Conservation (phyloP, 371 early-diverging fungal genomes). For the Caulochytrium protostelioides region DNA sequence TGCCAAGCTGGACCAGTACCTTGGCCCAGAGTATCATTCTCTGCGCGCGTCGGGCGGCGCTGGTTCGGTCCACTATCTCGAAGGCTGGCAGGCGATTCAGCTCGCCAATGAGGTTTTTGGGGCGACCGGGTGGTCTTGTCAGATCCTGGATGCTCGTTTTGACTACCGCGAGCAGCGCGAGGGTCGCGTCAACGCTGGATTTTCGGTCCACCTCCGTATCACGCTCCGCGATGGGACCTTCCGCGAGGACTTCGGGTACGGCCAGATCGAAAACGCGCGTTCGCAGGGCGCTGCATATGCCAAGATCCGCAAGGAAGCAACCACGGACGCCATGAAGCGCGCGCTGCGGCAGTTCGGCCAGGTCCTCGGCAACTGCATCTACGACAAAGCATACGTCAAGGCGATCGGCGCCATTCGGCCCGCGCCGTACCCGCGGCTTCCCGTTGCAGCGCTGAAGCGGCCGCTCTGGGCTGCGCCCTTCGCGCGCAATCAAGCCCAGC, state of each 20-base stretch:
- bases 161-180: constrained; percentile 7
- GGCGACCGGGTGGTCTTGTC: constrained; percentile 89
- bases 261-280: constrained; percentile 57
- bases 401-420: constrained; percentile 17
- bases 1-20: too few relatives aligned
- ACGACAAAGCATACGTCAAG: constrained; percentile 66
- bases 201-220: constrained; percentile 63
- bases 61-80: constrained; percentile 71
- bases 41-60: too few relatives aligned
- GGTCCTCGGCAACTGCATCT: constrained; percentile 81
- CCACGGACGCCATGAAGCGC: constrained; percentile 89
- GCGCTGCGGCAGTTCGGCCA: constrained; percentile 85
- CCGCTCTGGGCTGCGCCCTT: too few relatives aligned
- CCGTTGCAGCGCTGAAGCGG: too few relatives aligned
- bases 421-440: too few relatives aligned
- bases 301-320: constrained; percentile 88
- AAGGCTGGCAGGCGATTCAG: constrained; percentile 71
- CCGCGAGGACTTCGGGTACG: constrained; percentile 87
- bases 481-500: too few relatives aligned
- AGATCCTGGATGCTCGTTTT: constrained; percentile 29
- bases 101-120: constrained; percentile 95
- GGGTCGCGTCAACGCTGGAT: constrained; percentile 44
- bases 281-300: constrained; percentile 66
- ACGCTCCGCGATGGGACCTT: constrained; percentile 81
- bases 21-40: too few relatives aligned